These are phyloP conservation scores for Cyberlindnera nakhonratchasimensis DNA, from an alignment of 805 yeast genomes.

Conservation along the genomic window DNA sequence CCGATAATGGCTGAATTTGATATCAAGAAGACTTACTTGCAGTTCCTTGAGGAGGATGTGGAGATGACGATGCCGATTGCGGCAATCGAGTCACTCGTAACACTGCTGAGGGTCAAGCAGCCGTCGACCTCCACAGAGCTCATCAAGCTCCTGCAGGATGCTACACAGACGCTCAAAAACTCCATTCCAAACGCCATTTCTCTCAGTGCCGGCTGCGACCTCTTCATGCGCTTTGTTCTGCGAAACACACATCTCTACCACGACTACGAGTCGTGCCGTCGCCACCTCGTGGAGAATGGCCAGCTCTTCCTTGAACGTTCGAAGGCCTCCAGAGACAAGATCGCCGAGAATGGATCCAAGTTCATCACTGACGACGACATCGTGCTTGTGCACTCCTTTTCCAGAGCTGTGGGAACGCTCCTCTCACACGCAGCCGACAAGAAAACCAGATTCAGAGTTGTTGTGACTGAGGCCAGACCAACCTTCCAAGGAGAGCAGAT, in stretches of 20 bases:
- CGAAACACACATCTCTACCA: slow-evolving; percentile 81
- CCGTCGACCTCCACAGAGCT: slow-evolving; percentile 94
- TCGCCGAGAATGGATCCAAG: slow-evolving; percentile 83
- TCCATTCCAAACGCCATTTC: slow-evolving; percentile 90
- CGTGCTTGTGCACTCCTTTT: slow-evolving; percentile 83
- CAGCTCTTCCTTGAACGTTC: slow-evolving; percentile 89
- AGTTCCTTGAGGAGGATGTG: slow-evolving; percentile 81
- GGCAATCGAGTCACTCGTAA: slow-evolving; percentile 91
- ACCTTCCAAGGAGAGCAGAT: slow-evolving; percentile 68
- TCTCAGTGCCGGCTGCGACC: slow-evolving; percentile 94
- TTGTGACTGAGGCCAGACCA: slow-evolving; percentile 92
- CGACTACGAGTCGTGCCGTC: slow-evolving; percentile 93
- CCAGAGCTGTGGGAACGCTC: slow-evolving; percentile 83
- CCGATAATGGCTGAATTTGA: slow-evolving; percentile 50
- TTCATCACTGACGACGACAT: slow-evolving; percentile 93
- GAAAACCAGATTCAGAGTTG: slow-evolving; percentile 79
- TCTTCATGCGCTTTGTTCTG: slow-evolving; percentile 89
- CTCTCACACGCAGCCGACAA: slow-evolving; percentile 74
- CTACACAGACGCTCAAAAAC: slow-evolving; percentile 68
- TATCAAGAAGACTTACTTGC: slow-evolving; percentile 74
- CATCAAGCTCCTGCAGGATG: slow-evolving; percentile 73
- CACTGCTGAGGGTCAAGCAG: slow-evolving; percentile 73
- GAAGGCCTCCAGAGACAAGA: slow-evolving; percentile 79
- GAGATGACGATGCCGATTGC: slow-evolving; percentile 99
- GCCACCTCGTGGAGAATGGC: slow-evolving; percentile 89